Conservation (phyloP, 345 rosid genomes). For the Camelina laxa region DNA sequence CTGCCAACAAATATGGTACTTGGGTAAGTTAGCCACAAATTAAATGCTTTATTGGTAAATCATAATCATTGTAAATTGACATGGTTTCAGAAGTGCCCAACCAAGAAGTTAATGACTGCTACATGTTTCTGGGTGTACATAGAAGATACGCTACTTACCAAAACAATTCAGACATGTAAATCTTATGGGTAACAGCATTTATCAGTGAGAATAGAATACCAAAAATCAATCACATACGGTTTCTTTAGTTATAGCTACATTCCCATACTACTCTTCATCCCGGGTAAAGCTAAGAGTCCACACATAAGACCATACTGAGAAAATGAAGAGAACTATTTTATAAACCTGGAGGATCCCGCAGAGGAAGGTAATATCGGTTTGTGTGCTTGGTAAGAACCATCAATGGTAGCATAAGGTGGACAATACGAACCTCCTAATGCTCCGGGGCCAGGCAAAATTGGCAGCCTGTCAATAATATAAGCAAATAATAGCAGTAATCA, state of each 20-base stretch:
- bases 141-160: neutral
- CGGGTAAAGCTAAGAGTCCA: neutral
- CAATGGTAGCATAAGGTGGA: constrained; percentile 74
- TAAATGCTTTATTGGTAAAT: neutral
- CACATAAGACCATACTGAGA: constrained; percentile 8
- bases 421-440: constrained; percentile 76
- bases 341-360: constrained; percentile 64
- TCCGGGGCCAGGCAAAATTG: constrained; percentile 85
- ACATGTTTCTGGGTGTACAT: constrained; percentile 1
- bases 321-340: neutral
- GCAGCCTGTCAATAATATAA: constrained; percentile 64
- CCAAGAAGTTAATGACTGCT: constrained; percentile 2
- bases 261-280: neutral
- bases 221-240: constrained; percentile 11
- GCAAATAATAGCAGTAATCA: constrained; percentile 6
- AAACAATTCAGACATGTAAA: neutral
- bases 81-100: constrained; percentile 6
- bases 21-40: neutral
- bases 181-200: constrained; percentile 13
- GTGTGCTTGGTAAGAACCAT: constrained; percentile 71
- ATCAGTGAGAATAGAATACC: neutral
- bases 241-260: constrained; percentile 12
- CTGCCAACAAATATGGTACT: constrained; percentile 19
- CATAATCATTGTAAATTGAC: constrained; percentile 13
- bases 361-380: constrained; percentile 63